Evolutionary conservation across 306 rosid species (phyloP).

Genomic region (Phaseolus lunatus): DNA sequence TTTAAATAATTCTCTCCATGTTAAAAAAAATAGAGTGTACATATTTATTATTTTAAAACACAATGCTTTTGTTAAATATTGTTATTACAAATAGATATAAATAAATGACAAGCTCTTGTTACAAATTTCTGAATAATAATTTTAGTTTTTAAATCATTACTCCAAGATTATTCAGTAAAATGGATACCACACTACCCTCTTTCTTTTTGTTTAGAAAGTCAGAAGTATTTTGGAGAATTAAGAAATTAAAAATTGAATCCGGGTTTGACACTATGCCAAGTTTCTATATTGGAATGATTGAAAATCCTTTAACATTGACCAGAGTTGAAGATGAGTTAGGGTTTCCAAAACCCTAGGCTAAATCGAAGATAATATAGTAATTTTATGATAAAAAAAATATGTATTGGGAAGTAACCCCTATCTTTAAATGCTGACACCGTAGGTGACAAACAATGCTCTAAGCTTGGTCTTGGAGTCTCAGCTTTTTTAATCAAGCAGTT

Average conservation of each 20-base stretch:
- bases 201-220: background rate
- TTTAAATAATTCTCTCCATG: no score
- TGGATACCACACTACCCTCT: background rate
- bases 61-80: no score
- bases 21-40: no score
- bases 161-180: background rate
- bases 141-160: background rate
- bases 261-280: background rate
- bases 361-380: conserved; percentile 30
- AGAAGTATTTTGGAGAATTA: background rate
- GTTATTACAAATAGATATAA: background rate
- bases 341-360: conserved; percentile 60
- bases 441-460: conserved; percentile 45
- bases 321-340: conserved; percentile 39
- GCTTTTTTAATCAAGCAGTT: conserved; percentile 11
- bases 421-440: conserved; percentile 50
- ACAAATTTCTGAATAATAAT: background rate
- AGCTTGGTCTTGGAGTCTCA: conserved; percentile 7
- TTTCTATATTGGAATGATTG: conserved; percentile 13
- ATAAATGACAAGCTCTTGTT: background rate
- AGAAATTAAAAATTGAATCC: background rate
- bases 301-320: conserved; percentile 32
- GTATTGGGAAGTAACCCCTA: conserved; percentile 46
- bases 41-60: background rate
- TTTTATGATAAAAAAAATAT: conserved; percentile 7